Evolutionary conservation across 2,329 filamentous ascomycete genomes (phyloP), one percentile per base, ranked within the genome.

Genomic region (Truncatella angustata): DNA sequence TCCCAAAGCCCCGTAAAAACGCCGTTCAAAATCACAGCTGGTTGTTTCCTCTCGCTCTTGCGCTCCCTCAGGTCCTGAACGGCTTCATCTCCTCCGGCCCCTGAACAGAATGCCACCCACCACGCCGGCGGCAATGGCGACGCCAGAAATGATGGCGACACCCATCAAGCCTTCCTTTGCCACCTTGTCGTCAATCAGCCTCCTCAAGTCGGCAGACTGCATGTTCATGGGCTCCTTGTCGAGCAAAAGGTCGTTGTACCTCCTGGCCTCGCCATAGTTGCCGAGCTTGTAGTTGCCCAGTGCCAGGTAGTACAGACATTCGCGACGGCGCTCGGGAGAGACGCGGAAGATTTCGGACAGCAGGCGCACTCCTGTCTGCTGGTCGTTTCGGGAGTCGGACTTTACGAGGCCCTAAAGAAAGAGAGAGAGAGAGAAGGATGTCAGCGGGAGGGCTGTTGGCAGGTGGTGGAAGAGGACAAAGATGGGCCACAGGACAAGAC

Each of bases 221-320:
- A 97, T 73, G 71, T 97, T 99, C 43, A 82, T 85, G 7, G 91
- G 91, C 74, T 99, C 94, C 69, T 93, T 87, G 56, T 97, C 91
- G 50, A 97, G 74, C 56, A 99, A 77, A 46, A 93, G 79, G 66
- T 97, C 93, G 71, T 99, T 99, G 75, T 97, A 97, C 66, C 90
- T 82, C 65, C 93, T 82, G 54, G 93, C 93, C 69, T 99, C 94
- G 55, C 87, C 91, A 71, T 97, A 99, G 79, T 97, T 97, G 56
- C 92, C 93, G 43, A 99, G 84, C 78, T 97, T 97, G 82, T 93
- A 97, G 79, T 97, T 96, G 57, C 94, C 94, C 28, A 99, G 83
- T 23, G 91, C 94, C 50, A 99, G 86, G 74, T 99, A 99, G 79
- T 97, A 99, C 56, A 99, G 88, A 68, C 94, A 99, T 80, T 99